Evolutionary conservation across 176 grass and related monocot genomes (phyloP).

Genomic region (Rhynchospora breviuscula): DNA sequence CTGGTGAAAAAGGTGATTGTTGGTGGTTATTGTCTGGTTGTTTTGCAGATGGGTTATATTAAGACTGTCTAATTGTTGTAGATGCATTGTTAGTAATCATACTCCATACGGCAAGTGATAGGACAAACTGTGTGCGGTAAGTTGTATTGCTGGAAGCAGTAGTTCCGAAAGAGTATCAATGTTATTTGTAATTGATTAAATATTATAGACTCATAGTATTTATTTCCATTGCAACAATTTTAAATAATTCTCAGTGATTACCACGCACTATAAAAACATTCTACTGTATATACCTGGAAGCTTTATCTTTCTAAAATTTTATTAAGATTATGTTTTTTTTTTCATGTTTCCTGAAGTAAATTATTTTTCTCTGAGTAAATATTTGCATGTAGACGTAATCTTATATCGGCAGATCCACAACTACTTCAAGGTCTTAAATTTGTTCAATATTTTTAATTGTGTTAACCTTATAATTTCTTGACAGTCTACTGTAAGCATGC

Average conservation of each 20-base stretch:
- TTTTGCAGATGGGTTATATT: background rate
- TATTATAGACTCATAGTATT: background rate
- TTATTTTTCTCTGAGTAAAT: background rate
- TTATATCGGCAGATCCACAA: background rate
- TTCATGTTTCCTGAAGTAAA: background rate
- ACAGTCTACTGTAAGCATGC: slow-evolving; percentile 53
- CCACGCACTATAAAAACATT: background rate
- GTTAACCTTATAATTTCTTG: slow-evolving; percentile 6
- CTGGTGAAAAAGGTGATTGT: no score
- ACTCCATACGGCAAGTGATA: background rate
- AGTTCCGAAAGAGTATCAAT: background rate
- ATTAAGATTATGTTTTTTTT: background rate
- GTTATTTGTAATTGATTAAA: background rate
- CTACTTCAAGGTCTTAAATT: background rate
- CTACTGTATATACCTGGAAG: background rate
- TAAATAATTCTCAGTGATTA: background rate
- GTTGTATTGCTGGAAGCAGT: background rate
- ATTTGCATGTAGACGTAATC: background rate
- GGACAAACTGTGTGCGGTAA: background rate
- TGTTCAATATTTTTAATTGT: background rate
- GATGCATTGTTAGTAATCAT: background rate
- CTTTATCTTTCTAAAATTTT: background rate
- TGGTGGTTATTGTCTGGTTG: no score
- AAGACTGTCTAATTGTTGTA: background rate
- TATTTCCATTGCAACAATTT: background rate